Evolutionary conservation across 805 yeast species (phyloP).

Genomic region (Millerago galiae): DNA sequence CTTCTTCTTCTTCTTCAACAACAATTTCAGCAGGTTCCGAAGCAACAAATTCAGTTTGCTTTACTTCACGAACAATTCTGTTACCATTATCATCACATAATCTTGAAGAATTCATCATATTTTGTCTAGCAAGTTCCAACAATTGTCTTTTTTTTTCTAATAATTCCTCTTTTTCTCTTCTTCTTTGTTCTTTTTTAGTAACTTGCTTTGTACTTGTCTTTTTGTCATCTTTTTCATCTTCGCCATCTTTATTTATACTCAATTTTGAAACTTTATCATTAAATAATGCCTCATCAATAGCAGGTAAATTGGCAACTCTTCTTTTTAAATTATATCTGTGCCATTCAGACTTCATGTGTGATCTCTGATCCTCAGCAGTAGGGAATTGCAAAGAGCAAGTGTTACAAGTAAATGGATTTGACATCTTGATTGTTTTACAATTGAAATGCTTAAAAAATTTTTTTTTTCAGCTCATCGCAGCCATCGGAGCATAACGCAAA

Average conservation of each 20-base stretch:
- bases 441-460: background rate
- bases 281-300: constrained; percentile 59
- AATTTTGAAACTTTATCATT: constrained; percentile 55
- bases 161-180: constrained; percentile 36
- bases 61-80: background rate
- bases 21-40: background rate
- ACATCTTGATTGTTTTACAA: background rate
- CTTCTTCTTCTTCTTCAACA: background rate
- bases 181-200: constrained; percentile 36
- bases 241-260: constrained; percentile 15
- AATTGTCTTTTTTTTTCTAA: constrained; percentile 35
- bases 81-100: constrained; percentile 8
- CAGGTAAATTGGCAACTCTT: constrained; percentile 82
- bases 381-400: constrained; percentile 80
- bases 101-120: constrained; percentile 26
- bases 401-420: constrained; percentile 60
- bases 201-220: constrained; percentile 24
- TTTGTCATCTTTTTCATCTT: constrained; percentile 16
- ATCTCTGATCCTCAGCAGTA: constrained; percentile 70
- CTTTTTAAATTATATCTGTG: constrained; percentile 94
- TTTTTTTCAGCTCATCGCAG: constrained; percentile 7
- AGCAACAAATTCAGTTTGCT: background rate
- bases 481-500: constrained; percentile 1
- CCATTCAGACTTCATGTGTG: constrained; percentile 97
- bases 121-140: constrained; percentile 34